Base-by-base conservation (phyloP, 164 flowering plant species). In the Berberis thunbergii region DNA sequence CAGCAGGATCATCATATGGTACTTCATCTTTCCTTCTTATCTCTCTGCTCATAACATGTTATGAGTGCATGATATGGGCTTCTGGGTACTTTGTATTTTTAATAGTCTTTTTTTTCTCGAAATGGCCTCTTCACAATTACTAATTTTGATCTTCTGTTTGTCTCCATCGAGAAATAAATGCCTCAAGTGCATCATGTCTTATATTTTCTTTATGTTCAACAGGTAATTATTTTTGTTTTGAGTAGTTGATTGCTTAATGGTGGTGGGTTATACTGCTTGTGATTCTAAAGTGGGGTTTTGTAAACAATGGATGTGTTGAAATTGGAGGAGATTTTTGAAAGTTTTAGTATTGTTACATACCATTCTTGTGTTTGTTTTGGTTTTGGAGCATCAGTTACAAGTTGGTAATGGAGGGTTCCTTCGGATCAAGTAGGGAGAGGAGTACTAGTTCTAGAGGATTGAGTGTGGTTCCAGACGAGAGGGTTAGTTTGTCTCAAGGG, bases 361-460 rank as follows among this genome's bases (percentile, higher is more conserved):
- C 64, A 59, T 60, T 69, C 61, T 64, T 78, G 76, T 64, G 68
- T 72, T 3, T 61, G 58, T 63, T 60, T 57, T 70, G 73, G 69
- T 7, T 49, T 68, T 55, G 63, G 66, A 74, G 73, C 63, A 58
- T 63, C 64, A 9, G 63, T 73, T 62, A 70, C 79, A 68, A 79
- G 79, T 68, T 84, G 64, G 69, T 60, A 73, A 93, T 90, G 98
- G 93, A 83, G 64, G 91, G 96, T 69, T 83, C 91, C 4, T 84
- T 88, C 42, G 84, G 80, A 45, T 80, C 84, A 45, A 82, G 79
- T 73, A 73, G 87, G 84, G 78, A 74, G 62, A 71, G 64, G 53
- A 75, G 88, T 64, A 76, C 71, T 57, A 84, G 74, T 74, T 85
- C 84, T 57, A 81, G 96, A 69, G 89, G 80, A 11, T 68, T 85